Evolutionary conservation across 208 protist genomes (phyloP).

Genomic region (Porcisia hertigi): DNA sequence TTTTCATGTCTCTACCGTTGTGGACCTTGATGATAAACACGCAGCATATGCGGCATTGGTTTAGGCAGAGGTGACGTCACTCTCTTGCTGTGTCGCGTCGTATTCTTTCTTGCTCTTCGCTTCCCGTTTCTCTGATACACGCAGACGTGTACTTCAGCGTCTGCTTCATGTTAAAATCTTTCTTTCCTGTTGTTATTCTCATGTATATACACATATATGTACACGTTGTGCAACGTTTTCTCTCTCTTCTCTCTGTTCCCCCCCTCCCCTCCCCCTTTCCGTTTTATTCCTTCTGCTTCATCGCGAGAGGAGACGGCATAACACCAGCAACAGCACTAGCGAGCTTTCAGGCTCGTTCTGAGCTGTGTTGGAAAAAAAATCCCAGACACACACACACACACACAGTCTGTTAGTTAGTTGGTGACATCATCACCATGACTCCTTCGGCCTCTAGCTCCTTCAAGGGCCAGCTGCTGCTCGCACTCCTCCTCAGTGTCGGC

Average conservation of each 20-base stretch:
- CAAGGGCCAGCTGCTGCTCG: conserved; percentile 62
- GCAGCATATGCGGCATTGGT: background rate
- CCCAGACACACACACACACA: background rate
- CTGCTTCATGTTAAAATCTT: background rate
- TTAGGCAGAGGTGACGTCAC: background rate
- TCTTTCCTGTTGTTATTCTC: background rate
- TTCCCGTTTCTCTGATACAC: background rate
- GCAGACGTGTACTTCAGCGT: background rate
- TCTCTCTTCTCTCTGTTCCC: conserved; percentile 20
- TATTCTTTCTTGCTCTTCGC: background rate
- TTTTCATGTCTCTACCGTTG: background rate
- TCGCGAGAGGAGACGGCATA: background rate
- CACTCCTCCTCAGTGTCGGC: conserved; percentile 58
- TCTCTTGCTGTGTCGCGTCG: background rate
- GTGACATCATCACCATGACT: background rate
- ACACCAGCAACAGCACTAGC: background rate
- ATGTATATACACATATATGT: too few species aligned
- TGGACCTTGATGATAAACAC: too few species aligned
- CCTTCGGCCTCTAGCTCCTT: conserved; percentile 27
- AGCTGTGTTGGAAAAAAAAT: too few species aligned
- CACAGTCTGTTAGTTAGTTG: background rate
- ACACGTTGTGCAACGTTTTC: conserved; percentile 14
- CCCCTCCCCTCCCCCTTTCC: conserved; percentile 22
- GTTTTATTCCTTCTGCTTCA: conserved; percentile 1
- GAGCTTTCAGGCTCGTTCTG: background rate